Evolutionary conservation across 2,329 filamentous ascomycete species (phyloP), one percentile per base, ranked within the genome.

Genomic region (Colletotrichum tropicicola): DNA sequence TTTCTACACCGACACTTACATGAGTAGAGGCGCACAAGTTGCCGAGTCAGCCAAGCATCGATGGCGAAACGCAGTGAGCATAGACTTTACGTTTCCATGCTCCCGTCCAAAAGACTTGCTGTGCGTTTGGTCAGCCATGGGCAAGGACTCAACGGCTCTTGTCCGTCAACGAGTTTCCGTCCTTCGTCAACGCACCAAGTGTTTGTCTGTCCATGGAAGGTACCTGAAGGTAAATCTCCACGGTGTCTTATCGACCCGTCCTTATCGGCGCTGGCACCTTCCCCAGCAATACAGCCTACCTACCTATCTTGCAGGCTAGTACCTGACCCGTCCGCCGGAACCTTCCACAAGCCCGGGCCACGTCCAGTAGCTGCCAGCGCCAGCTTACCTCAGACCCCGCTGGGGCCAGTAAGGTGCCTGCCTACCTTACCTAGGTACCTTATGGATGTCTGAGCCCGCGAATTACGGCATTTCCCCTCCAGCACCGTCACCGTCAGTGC

Each of bases 1-100:
- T 52, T 44, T 41, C 44, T 39, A 51, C 62, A 56, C 62, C 49
- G 58, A 65, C 57, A 51, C 51, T 65, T 51, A 59, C 49, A 55
- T 19, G 49, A 56, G 57, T 37, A 55, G 21, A 54, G 17, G 30
- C 5, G 23, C 21, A 17, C 17, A 41, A 25, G 30, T 6, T 13
- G 17, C 23, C 44, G 62, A 65, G 58, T 65, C 57, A 62, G 57
- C 51, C 44, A 51, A 23, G 51, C 32, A 43, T 53, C 21, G n/a
- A 30, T 17, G 44, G 27, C 48, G 48, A 49, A 60, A 43, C 49
- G n/a, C 27, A 6, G 28, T 37, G 21, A n/a, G 21, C 15, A 51
- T 48, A 21, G 28, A 51, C 21, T 55, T 9, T 43, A n/a, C 17
- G 39, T 43, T 43, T 8, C 39, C 39, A 21, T 19, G 39, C 39